Conservation (phyloP, 2,329 filamentous ascomycete species). For the Fonsecaea pugnacius region DNA sequence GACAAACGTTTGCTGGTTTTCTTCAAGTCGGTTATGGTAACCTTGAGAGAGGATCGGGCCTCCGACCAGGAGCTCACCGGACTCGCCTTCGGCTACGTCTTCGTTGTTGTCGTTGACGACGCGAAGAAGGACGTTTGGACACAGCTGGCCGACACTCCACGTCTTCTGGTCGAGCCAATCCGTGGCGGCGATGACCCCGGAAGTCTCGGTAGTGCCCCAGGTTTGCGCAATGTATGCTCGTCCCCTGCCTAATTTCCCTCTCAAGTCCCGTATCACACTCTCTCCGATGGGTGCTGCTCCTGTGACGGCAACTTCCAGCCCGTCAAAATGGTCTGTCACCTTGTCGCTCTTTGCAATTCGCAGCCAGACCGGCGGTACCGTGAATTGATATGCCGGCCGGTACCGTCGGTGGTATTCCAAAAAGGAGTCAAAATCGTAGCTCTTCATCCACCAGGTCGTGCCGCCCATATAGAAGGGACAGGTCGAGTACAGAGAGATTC, state of each 20-base stretch:
- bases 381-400: background rate
- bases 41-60: conserved; percentile 48
- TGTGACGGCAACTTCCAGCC: background rate
- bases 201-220: background rate
- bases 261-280: background rate
- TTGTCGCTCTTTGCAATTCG: background rate
- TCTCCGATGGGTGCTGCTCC: background rate
- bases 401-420: background rate
- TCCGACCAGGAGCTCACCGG: background rate
- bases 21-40: conserved; percentile 57
- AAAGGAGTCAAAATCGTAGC: background rate
- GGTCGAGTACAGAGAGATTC: background rate
- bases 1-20: background rate
- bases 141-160: background rate
- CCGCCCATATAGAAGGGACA: background rate
- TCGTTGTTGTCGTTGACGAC: background rate
- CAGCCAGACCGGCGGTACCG: background rate
- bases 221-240: background rate
- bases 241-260: background rate
- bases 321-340: background rate
- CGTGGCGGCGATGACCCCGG: background rate
- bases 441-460: background rate
- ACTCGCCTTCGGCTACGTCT: background rate
- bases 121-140: background rate
- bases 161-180: background rate